phyloP scores from a whole-genome alignment of 2,329 filamentous ascomycete genomes.

The Cercospora sp. region DNA sequence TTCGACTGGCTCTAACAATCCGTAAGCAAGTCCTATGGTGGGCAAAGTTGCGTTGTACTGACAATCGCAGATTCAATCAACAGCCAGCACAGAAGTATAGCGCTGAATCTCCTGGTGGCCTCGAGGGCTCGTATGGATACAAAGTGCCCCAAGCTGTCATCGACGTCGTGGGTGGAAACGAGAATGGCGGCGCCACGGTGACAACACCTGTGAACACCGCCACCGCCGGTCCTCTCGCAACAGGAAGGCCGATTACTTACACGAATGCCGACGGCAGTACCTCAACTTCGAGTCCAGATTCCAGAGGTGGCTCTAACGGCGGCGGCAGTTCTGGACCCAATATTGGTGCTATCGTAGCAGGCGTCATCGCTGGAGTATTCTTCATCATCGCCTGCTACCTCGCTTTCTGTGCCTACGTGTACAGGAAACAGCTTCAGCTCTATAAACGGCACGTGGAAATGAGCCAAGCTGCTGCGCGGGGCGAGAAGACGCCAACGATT shows the following conservation, averaged over 20 bases:
- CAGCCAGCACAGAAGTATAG: conserved; percentile 52
- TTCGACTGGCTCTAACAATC: conserved; percentile 23
- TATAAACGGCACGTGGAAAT: conserved; percentile 71
- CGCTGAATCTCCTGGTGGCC: conserved; percentile 54
- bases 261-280: conserved; percentile 51
- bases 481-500: conserved; percentile 39
- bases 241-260: conserved; percentile 68
- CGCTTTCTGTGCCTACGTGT: conserved; percentile 72
- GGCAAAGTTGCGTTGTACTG: background rate
- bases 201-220: conserved; percentile 64
- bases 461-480: conserved; percentile 51
- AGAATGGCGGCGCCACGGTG: conserved; percentile 67
- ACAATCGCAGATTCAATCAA: conserved; percentile 48
- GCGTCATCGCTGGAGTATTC: conserved; percentile 65
- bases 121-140: conserved; percentile 66
- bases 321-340: conserved; percentile 40
- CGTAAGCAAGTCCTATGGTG: conserved; percentile 10
- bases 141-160: conserved; percentile 66
- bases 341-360: conserved; percentile 58
- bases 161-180: conserved; percentile 66
- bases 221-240: conserved; percentile 69
- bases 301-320: conserved; percentile 29
- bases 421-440: conserved; percentile 67
- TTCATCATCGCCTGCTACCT: conserved; percentile 64
- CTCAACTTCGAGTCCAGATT: conserved; percentile 51